Evolutionary conservation across 192 early-diverging fungal genomes (phyloP).

Genomic region (Cladochytrium replicatum): DNA sequence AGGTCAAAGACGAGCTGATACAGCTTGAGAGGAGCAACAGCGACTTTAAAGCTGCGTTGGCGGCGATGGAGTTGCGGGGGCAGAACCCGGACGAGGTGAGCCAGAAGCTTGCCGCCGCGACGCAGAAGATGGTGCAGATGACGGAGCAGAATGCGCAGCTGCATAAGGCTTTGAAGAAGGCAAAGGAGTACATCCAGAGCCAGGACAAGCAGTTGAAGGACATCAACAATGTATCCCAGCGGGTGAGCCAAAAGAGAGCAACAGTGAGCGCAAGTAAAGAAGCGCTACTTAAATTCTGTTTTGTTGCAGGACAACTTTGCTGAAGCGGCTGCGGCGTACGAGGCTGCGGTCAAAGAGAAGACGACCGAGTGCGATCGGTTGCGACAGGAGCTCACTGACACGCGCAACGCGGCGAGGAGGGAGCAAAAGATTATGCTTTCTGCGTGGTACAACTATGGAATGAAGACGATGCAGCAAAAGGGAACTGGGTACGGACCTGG

Average conservation of each 20-base stretch:
- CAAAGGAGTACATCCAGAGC: constrained; percentile 37
- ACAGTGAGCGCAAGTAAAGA: too few species aligned
- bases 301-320: constrained; percentile 25
- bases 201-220: constrained; percentile 41
- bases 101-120: constrained; percentile 27
- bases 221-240: constrained; percentile 6
- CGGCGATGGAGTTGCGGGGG: constrained; percentile 31
- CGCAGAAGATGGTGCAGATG: constrained; percentile 32
- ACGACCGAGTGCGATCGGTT: constrained; percentile 22
- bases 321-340: constrained; percentile 33
- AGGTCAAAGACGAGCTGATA: constrained; percentile 41
- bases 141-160: constrained; percentile 32
- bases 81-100: constrained; percentile 31
- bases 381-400: constrained; percentile 60
- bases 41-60: constrained; percentile 23
- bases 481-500: constrained; percentile 23
- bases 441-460: constrained; percentile 62
- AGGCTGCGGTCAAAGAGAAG: constrained; percentile 18
- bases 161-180: constrained; percentile 32
- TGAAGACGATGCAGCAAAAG: constrained; percentile 38
- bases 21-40: constrained; percentile 39
- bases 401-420: constrained; percentile 55
- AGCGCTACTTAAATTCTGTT: too few species aligned
- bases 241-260: too few species aligned
- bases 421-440: constrained; percentile 76